These are phyloP conservation scores for Penicillium samsonianum DNA, from an alignment of 495 filamentous ascomycete species.

Conservation along the genomic window DNA sequence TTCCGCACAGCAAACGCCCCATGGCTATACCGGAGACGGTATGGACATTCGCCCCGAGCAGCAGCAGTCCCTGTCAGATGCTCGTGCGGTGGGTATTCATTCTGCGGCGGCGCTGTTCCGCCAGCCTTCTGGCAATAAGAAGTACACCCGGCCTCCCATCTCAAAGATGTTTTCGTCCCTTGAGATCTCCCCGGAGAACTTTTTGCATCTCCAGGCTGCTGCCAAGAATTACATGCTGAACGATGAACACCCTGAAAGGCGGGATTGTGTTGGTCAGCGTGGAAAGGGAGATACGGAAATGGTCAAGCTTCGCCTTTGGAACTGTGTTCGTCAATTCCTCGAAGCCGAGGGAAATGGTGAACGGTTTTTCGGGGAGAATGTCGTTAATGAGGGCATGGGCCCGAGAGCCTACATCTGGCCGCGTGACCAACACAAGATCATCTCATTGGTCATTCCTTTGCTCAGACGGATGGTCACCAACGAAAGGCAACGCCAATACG, in stretches of 20 bases:
- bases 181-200: slow-evolving; percentile 58
- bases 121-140: slow-evolving; percentile 54
- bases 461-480: slow-evolving; percentile 66
- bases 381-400: slow-evolving; percentile 44
- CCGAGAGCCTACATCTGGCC: slow-evolving; percentile 57
- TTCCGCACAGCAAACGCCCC: slow-evolving; percentile 30
- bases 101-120: slow-evolving; percentile 61
- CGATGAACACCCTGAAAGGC: slow-evolving; percentile 54
- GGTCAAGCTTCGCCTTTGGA: slow-evolving; percentile 61
- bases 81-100: slow-evolving; percentile 55
- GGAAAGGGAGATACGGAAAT: slow-evolving; percentile 61
- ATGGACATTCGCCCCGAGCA: slow-evolving; percentile 42
- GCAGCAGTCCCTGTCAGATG: slow-evolving; percentile 45
- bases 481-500: slow-evolving; percentile 63
- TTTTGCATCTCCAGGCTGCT: slow-evolving; percentile 58
- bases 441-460: slow-evolving; percentile 58
- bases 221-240: slow-evolving; percentile 65
- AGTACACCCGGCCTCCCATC: slow-evolving; percentile 63
- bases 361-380: slow-evolving; percentile 55
- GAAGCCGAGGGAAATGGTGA: slow-evolving; percentile 57
- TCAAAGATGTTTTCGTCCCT: slow-evolving; percentile 61
- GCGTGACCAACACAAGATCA: slow-evolving; percentile 55
- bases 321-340: slow-evolving; percentile 59
- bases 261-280: slow-evolving; percentile 60
- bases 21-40: slow-evolving; percentile 36